Conservation (phyloP, 2,329 filamentous ascomycete genomes). For the Diplodia corticola region DNA sequence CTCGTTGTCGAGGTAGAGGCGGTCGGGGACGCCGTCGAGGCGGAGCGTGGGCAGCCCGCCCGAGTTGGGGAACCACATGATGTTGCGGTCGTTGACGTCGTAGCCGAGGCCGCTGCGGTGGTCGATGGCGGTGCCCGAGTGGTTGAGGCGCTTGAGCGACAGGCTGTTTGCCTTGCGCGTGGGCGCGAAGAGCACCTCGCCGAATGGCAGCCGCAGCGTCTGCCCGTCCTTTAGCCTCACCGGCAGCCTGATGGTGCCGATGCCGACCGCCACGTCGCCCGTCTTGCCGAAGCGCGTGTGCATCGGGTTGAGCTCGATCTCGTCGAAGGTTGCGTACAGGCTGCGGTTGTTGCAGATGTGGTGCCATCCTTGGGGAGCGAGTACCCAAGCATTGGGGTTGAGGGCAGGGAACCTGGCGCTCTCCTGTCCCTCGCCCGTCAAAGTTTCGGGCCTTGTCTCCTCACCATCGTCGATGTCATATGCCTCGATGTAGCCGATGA, state of each 20-base stretch:
- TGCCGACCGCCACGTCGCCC: constrained; percentile 5
- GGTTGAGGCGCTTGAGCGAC: constrained; percentile 14
- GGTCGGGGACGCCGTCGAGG: constrained; percentile 4
- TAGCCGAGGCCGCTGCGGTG: constrained; percentile 9
- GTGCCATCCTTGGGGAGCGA: constrained; percentile 18
- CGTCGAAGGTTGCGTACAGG: neutral
- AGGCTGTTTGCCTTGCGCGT: constrained; percentile 14
- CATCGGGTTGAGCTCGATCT: constrained; percentile 10
- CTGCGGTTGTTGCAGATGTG: constrained; percentile 19
- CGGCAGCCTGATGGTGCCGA: constrained; percentile 5
- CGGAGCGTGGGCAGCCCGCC: constrained; percentile 9
- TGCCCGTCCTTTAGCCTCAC: neutral
- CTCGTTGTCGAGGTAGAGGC: constrained; percentile 2
- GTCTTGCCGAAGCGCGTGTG: constrained; percentile 3
- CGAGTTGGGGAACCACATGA: constrained; percentile 17
- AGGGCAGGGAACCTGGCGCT: constrained; percentile 7
- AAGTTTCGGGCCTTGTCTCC: neutral
- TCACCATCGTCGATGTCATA: constrained; percentile 12
- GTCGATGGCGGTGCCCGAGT: constrained; percentile 10
- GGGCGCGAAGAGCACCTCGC: constrained; percentile 12
- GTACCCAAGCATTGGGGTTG: constrained; percentile 9
- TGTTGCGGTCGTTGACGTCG: constrained; percentile 6
- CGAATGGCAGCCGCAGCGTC: constrained; percentile 9
- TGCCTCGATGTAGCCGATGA: constrained; percentile 13
- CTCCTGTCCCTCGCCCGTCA: constrained; percentile 2